phyloP scores from a whole-genome alignment of 345 rosid genomes.

The Salix exigua region DNA sequence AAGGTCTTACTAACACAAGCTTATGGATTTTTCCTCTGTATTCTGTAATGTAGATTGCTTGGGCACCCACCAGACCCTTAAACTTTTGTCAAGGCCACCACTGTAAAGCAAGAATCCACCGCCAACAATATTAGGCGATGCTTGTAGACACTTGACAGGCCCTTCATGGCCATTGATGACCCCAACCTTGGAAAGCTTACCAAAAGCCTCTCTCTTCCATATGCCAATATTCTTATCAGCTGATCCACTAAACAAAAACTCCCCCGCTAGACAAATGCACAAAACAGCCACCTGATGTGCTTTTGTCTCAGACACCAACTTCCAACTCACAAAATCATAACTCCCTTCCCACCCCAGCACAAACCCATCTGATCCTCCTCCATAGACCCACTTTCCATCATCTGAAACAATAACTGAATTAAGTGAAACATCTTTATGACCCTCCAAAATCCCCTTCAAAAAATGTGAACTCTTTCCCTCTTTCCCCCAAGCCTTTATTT shows the following conservation, averaged over 20 bases:
- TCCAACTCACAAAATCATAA: conserved; percentile 18
- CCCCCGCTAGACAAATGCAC: conserved; percentile 24
- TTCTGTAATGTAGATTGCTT: conserved; percentile 22
- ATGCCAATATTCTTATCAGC: conserved; percentile 33
- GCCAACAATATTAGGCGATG: conserved; percentile 21
- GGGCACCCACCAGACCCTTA: conserved; percentile 45
- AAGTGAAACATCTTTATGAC: conserved; percentile 32
- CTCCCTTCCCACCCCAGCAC: conserved; percentile 29
- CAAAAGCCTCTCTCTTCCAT: conserved; percentile 30
- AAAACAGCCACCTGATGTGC: conserved; percentile 31
- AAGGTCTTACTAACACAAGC: conserved; percentile 3
- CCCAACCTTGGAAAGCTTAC: conserved; percentile 16
- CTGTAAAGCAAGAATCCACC: conserved; percentile 32
- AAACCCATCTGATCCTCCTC: conserved; percentile 35
- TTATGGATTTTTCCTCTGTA: conserved; percentile 9
- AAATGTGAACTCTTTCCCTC: conserved; percentile 19
- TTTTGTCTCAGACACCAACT: conserved; percentile 45
- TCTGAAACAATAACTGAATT: conserved; percentile 30
- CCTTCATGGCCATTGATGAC: conserved; percentile 28
- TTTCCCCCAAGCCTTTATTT: conserved; percentile 28
- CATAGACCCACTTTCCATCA: conserved; percentile 34
- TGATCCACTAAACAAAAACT: conserved; percentile 27
- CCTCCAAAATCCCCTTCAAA: conserved; percentile 61
- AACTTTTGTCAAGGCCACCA: conserved; percentile 29
- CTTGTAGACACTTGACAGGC: conserved; percentile 32